Evolutionary conservation across 306 rosid species (phyloP), one percentile per base, ranked within the genome.

Genomic region (Citrullus colocynthis): DNA sequence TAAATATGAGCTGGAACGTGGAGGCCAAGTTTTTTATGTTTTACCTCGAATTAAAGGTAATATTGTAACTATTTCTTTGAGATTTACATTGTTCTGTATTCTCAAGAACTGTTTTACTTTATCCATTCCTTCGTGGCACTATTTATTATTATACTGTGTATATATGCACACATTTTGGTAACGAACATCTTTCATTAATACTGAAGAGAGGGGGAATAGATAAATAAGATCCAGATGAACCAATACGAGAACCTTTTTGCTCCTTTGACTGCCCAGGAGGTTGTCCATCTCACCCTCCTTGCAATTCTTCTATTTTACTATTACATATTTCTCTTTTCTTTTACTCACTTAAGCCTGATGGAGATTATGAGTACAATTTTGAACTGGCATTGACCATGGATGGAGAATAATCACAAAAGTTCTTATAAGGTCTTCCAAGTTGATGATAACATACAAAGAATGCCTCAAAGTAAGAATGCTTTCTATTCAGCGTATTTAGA

Each of bases 41-140:
- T 81, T 94, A 82, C 98, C 98, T 71, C 96, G 96, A 64, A 94
- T 94, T 79, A 94, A 88, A 90, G 98, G 97, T 94, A 81, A 85
- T 28, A 48, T 39, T 2, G 0, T 51, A 73, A 14, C 15, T 57
- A 6, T 11, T 36, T 51, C 66, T 51, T 11, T 49, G 36, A 8
- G 71, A 9, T 24, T 78, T 32, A 18, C 67, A 58, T 41, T 75
- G 78, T 56, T 60, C 21, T 79, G 59, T 83, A 78, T 20, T 6
- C 75, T 70, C n/a, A 21, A 44, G 56, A 70, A 67, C 16, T 24
- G 57, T 10, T 70, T 21, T 70, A 21, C 37, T 70, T 44, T 45
- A 13, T 67, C 55, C 14, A 41, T 67, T 62, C 49, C 71, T 37
- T 65, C 49, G 18, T 65, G 72, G 30, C 72, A 4, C 72, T 65